Evolutionary conservation across 1,284 basidiomycete species (phyloP), one percentile per base, ranked within the genome.

Genomic region (Cryptococcus sp.): DNA sequence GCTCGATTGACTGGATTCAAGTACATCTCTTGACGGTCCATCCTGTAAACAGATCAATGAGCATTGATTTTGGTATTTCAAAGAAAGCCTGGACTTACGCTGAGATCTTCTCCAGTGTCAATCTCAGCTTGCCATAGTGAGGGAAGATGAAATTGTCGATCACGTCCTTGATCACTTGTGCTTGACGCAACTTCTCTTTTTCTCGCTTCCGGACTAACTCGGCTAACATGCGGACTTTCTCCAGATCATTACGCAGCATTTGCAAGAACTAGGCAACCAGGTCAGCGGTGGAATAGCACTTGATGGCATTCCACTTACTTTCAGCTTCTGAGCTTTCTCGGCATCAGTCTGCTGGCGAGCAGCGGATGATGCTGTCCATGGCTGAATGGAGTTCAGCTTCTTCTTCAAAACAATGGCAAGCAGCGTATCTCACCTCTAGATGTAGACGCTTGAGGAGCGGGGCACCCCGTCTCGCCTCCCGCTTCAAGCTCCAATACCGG

Each of bases 401-500:
- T 6, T n/a, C 31, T n/a, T 42, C n/a, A 19, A 22, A 46, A 35
- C 47, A 46, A 35, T 35, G 31, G 31, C 8, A 35, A 35, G 8
- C 6, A 40, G 44, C 10, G 13, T 0, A 22, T 16, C 79, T 61
- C 59, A 83, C 82, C 77, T 99, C 95, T 35, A 99, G 82, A 79
- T 99, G 94, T 53, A 99, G 78, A 50, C 96, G 80, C 78, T 98
- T 99, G 67, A 99, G 80, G 53, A 99, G 77, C 2, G 95, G 94
- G 2, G 96, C 96, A 3, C 96, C 96, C 45, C 95, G 81, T 60
- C 95, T 84, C 0, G 87, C 90, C 76, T 99, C 94, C 5, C 95
- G 82, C 78, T 99, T 98, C 76, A 99, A 77, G 73, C 94, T 97
- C 95, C 95, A 99, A 74, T 97, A 99, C 67, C 87, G 85, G 67